Base-by-base conservation (phyloP, 441 rosid species). In the Melastoma candidum region DNA sequence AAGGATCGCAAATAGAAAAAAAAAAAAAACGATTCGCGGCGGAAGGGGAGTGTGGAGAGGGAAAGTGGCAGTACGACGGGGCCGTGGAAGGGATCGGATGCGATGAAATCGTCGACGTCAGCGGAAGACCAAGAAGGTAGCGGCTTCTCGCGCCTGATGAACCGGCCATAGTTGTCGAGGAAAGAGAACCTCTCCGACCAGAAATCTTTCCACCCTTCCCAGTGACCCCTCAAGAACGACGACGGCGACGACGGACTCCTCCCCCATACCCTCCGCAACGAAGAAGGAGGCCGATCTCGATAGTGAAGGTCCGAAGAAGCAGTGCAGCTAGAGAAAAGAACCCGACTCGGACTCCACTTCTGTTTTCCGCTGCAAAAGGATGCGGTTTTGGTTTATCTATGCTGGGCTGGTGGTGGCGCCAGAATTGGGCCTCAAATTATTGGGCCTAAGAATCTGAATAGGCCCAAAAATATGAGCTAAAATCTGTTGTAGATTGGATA, bases 81-180 rank as follows among this genome's bases (percentile, higher is more conserved):
- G 66, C 98, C 98, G 63, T 92, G 77, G 36, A 74, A 63, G 11
- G 92, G 83, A 81, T 92, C 98, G 44, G 95, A 74, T 51, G 90
- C 86, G 11, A 90, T 83, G 78, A 90, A 90, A 2, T 78, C 80
- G 0, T 82, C 74, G 36, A 92, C 89, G 58, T 92, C 98, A 45
- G 95, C 74, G 59, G 73, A 58, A 26, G 95, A 85, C 97, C 97
- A 92, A 39, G 82, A 65, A 46, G 92, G 94, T 48, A 81, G 84
- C 46, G 89, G 82, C 12, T 55, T 54, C 26, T 85, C 81, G 2
- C 80, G 84, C 29, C 58, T 68, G 69, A 76, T 54, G 77, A 79
- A 81, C 49, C 75, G 66, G 11, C 78, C 64, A 67, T 84, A 85
- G 67, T 73, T 72, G 1, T 84, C 79, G 8, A 81, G 73, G 60